Evolutionary conservation across 768 basidiomycete genomes (phyloP).

Genomic region (Podaxis rugospora): DNA sequence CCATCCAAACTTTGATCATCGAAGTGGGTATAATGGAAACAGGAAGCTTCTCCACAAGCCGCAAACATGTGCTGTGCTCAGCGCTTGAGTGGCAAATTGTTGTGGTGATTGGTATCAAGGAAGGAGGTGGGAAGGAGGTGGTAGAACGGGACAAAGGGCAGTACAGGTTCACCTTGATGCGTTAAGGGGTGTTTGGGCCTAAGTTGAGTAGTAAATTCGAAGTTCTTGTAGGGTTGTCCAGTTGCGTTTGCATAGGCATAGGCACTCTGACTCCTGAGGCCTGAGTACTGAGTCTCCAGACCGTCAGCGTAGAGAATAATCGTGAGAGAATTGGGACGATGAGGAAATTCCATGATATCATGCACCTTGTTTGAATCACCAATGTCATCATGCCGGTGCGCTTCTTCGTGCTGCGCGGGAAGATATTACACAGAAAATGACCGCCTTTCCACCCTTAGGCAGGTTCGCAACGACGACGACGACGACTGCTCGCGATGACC

Average conservation of each 20-base stretch:
- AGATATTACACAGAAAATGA: neutral
- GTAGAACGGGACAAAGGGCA: neutral
- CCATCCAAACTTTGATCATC: neutral
- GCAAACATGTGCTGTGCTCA: neutral
- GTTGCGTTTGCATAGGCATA: neutral
- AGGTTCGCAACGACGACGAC: neutral
- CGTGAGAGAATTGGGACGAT: neutral
- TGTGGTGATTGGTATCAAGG: neutral
- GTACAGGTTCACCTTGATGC: no score
- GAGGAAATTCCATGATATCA: neutral
- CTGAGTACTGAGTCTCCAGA: neutral
- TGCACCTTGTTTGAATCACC: neutral
- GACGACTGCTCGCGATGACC: neutral
- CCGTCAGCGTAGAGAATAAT: neutral
- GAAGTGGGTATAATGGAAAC: neutral
- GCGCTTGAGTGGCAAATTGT: neutral
- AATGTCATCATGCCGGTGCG: neutral
- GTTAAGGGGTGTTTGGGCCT: neutral
- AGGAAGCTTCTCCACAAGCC: neutral
- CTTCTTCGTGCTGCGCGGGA: neutral
- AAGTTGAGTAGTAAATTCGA: neutral
- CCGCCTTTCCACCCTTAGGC: constrained; percentile 1
- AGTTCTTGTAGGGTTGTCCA: neutral
- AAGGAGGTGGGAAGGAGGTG: neutral
- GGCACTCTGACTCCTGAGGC: no score